Evolutionary conservation across 2,329 filamentous ascomycete species (phyloP).

Genomic region (Acephala macrosclerotiorum): DNA sequence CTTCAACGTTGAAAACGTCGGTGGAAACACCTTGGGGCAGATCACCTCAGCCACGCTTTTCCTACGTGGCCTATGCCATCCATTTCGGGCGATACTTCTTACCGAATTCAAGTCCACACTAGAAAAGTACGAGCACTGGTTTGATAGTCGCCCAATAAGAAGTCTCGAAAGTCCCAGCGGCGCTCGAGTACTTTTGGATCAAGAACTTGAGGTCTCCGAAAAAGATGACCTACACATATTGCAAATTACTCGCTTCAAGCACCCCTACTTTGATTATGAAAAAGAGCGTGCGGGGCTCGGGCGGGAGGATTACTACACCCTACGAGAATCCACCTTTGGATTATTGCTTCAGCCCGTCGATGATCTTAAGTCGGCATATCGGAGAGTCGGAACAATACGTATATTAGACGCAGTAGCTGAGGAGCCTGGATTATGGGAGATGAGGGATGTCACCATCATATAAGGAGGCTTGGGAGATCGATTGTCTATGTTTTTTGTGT

Average conservation of each 20-base stretch:
- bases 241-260: not conserved
- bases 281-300: not conserved
- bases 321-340: not conserved
- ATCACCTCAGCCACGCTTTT: not conserved
- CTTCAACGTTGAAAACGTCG: not conserved
- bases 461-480: not conserved
- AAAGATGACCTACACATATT: not conserved
- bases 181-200: not conserved
- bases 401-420: not conserved
- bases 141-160: not conserved
- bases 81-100: not conserved
- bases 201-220: not conserved
- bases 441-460: not conserved
- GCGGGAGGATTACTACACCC: not conserved
- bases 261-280: not conserved
- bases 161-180: not conserved
- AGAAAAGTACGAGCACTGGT: not conserved
- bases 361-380: not conserved
- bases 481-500: not conserved
- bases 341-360: not conserved
- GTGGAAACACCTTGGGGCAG: not conserved
- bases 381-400: not conserved
- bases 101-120: not conserved
- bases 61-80: not conserved
- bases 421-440: not conserved